phyloP scores from a whole-genome alignment of 768 basidiomycete genomes.

The Suillus fuscotomentosus region DNA sequence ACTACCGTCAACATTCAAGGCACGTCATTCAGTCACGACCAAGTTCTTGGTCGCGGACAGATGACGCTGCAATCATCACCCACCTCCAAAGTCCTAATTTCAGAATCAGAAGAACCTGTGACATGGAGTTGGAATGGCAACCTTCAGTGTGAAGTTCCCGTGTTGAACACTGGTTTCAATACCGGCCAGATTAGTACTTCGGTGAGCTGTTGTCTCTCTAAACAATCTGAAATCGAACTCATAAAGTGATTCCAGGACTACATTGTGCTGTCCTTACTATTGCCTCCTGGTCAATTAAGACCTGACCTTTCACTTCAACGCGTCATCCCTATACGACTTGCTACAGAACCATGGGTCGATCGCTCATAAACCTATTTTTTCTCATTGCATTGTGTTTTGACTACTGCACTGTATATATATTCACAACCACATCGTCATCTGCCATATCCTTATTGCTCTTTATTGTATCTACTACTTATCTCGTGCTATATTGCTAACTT shows the following conservation, averaged over 20 bases:
- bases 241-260: slow-evolving; percentile 47
- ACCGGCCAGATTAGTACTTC: slow-evolving; percentile 47
- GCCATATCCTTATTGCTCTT: slow-evolving; percentile 1
- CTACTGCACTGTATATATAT: background rate
- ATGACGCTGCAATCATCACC: slow-evolving; percentile 41
- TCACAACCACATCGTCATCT: background rate
- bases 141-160: slow-evolving; percentile 37
- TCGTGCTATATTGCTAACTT: background rate
- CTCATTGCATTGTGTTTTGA: background rate
- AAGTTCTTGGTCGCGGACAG: slow-evolving; percentile 48
- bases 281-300: slow-evolving; percentile 32
- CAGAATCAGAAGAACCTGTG: slow-evolving; percentile 24
- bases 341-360: slow-evolving; percentile 55
- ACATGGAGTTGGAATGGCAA: slow-evolving; percentile 66
- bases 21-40: slow-evolving; percentile 15
- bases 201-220: slow-evolving; percentile 31
- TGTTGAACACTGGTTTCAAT: slow-evolving; percentile 49
- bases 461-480: background rate
- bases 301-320: slow-evolving; percentile 40
- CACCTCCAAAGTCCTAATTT: slow-evolving; percentile 19
- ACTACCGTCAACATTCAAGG: slow-evolving; percentile 37
- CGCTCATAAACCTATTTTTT: slow-evolving; percentile 16
- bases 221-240: background rate
- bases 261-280: slow-evolving; percentile 47
- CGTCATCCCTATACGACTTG: slow-evolving; percentile 57